These are phyloP conservation scores for Cyclotella kingstonii DNA, from an alignment of 108 stramenopile species.

Conservation along the genomic window DNA sequence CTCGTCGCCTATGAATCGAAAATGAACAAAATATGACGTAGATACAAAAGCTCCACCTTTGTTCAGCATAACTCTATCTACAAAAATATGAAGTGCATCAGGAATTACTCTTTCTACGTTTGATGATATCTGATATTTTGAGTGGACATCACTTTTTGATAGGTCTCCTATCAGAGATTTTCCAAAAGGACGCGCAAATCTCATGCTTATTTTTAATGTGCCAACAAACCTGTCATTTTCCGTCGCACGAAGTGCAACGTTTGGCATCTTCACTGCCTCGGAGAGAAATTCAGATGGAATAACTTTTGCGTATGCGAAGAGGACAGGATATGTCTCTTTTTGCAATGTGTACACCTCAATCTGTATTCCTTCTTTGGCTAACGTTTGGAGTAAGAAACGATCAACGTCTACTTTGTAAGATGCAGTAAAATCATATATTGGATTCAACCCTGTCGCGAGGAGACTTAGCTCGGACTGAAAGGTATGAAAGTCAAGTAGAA, in stretches of 20 bases:
- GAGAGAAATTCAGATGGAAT: background rate
- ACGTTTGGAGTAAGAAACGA: background rate
- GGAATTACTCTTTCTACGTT: background rate
- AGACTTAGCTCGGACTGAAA: constrained; percentile 8
- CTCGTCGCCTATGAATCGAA: constrained; percentile 9
- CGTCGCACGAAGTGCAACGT: background rate
- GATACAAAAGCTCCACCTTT: background rate
- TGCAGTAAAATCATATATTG: constrained; percentile 10
- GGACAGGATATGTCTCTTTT: background rate
- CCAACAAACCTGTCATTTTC: background rate
- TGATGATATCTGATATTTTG: background rate
- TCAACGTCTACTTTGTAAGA: constrained; percentile 3
- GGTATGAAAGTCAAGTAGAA: constrained; percentile 17
- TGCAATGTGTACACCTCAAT: constrained; percentile 19
- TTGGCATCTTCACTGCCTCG: background rate
- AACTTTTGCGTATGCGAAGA: constrained; percentile 12
- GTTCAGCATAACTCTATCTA: constrained; percentile 7
- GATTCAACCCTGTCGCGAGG: constrained; percentile 4
- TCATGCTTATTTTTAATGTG: background rate
- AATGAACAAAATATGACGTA: constrained; percentile 14
- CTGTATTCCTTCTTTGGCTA: background rate
- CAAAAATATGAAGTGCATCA: constrained; percentile 7
- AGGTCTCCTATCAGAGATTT: background rate
- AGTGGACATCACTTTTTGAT: background rate
- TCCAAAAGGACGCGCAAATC: constrained; percentile 4